These are phyloP conservation scores for Metschnikowia cubensis DNA, from an alignment of 805 yeast species.

Conservation along the genomic window DNA sequence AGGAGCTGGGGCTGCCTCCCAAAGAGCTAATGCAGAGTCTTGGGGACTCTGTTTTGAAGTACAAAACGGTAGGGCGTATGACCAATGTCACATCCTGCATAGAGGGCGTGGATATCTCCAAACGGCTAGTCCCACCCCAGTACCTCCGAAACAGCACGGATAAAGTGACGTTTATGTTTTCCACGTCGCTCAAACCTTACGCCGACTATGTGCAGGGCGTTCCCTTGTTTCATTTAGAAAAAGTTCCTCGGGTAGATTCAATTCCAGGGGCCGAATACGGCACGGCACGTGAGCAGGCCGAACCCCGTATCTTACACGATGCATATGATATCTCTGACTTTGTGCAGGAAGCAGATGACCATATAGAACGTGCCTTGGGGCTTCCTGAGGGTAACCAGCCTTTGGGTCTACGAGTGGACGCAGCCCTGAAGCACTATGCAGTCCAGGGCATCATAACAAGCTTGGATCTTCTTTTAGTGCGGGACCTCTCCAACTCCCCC, in stretches of 20 bases:
- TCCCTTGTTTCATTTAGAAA: conserved; percentile 12
- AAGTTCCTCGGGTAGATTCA: background rate
- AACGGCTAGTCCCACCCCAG: conserved; percentile 6
- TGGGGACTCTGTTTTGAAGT: background rate
- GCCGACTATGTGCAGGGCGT: conserved; percentile 14
- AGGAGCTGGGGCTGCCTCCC: conserved; percentile 13
- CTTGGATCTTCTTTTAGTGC: conserved; percentile 9
- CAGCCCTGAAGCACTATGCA: conserved; percentile 15
- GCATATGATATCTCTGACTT: conserved; percentile 11
- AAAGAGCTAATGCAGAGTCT: conserved; percentile 4
- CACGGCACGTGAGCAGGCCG: conserved; percentile 10
- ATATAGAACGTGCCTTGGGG: conserved; percentile 3
- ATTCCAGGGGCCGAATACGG: conserved; percentile 12
- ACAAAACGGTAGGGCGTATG: conserved; percentile 5
- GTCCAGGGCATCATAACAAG: conserved; percentile 13
- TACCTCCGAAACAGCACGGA: conserved; percentile 9
- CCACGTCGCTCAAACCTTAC: conserved; percentile 14
- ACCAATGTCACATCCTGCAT: conserved; percentile 4
- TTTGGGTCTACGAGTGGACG: conserved; percentile 8
- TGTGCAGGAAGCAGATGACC: background rate
- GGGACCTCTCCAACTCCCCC: background rate
- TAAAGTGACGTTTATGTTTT: conserved; percentile 14
- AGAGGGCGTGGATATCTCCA: conserved; percentile 15
- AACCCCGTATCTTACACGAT: background rate
- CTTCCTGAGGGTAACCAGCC: conserved; percentile 8